Evolutionary conservation across 257 asterid species (phyloP).

Genomic region (Handroanthus guayacan): DNA sequence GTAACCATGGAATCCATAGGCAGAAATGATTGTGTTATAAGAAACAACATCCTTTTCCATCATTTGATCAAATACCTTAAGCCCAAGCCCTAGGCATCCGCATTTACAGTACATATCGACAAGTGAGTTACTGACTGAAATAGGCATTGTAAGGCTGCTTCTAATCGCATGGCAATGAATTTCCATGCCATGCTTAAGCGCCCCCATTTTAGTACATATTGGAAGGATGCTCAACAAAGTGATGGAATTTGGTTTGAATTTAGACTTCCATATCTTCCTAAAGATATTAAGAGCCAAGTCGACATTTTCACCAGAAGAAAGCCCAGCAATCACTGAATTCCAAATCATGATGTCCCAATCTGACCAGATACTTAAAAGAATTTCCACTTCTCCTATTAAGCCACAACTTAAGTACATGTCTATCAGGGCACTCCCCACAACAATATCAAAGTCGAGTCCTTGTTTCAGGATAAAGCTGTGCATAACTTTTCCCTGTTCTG

Average conservation of each 20-base stretch:
- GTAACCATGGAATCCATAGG: slow-evolving; percentile 47
- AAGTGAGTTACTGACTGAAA: slow-evolving; percentile 42
- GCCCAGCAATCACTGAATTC: slow-evolving; percentile 47
- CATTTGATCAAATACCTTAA: slow-evolving; percentile 46
- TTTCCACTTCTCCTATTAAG: slow-evolving; percentile 24
- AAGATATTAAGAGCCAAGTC: slow-evolving; percentile 37
- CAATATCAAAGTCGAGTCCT: slow-evolving; percentile 44
- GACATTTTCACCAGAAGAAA: slow-evolving; percentile 33
- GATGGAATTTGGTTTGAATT: slow-evolving; percentile 40
- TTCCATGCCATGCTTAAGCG: slow-evolving; percentile 47
- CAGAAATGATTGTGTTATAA: slow-evolving; percentile 50
- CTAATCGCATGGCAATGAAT: slow-evolving; percentile 45
- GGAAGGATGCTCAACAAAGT: slow-evolving; percentile 48
- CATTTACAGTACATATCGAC: slow-evolving; percentile 52
- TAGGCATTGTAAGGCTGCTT: slow-evolving; percentile 20
- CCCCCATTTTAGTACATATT: slow-evolving; percentile 46
- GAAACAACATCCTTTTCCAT: slow-evolving; percentile 42
- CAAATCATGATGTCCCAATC: slow-evolving; percentile 43
- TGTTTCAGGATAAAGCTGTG: slow-evolving; percentile 45
- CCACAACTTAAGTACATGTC: slow-evolving; percentile 51
- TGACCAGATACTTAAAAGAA: slow-evolving; percentile 36
- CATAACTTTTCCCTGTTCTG: slow-evolving; percentile 41
- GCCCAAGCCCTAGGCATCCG: slow-evolving; percentile 42
- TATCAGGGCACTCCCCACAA: slow-evolving; percentile 39
- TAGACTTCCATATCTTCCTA: slow-evolving; percentile 37